Percentiles rank a stretch among this genome's conserved stretches.
phyloP scores from a whole-genome alignment of 148 eudicot species.

The Diospyros lotus region DNA sequence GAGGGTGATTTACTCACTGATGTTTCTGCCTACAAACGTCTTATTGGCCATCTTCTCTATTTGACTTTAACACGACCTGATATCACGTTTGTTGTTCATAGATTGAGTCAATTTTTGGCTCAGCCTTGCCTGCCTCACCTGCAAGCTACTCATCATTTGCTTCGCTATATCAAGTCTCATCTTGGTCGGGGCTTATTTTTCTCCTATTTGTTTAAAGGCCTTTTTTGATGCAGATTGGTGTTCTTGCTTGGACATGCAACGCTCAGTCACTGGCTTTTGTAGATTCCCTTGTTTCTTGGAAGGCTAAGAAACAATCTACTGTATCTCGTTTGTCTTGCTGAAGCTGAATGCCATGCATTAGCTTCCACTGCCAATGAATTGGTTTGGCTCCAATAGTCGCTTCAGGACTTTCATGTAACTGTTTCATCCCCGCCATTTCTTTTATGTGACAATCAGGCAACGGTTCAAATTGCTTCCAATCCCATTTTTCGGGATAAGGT shows the following conservation, averaged over 20 bases:
- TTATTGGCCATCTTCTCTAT: conserved; percentile 2
- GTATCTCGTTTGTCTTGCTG: background rate
- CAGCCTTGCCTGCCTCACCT: background rate
- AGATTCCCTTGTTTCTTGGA: background rate
- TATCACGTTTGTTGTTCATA: background rate
- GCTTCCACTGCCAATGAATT: conserved; percentile 5
- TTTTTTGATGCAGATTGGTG: background rate
- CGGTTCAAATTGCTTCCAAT: background rate
- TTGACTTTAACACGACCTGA: background rate
- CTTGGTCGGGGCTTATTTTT: background rate
- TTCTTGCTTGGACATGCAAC: background rate
- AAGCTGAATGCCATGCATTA: background rate
- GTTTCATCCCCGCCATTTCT: background rate
- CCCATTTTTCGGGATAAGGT: background rate
- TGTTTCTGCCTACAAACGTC: background rate
- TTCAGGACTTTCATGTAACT: background rate
- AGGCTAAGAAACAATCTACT: background rate
- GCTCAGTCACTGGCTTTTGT: background rate
- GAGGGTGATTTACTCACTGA: background rate
- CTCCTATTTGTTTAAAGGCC: background rate
- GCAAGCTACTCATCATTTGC: background rate
- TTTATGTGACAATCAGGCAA: conserved; percentile 7
- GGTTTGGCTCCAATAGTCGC: background rate
- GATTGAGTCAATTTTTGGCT: background rate
- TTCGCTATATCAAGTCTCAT: background rate